Base-by-base conservation (phyloP, 805 yeast genomes). In the Ogataea nakhonphanomensis region DNA sequence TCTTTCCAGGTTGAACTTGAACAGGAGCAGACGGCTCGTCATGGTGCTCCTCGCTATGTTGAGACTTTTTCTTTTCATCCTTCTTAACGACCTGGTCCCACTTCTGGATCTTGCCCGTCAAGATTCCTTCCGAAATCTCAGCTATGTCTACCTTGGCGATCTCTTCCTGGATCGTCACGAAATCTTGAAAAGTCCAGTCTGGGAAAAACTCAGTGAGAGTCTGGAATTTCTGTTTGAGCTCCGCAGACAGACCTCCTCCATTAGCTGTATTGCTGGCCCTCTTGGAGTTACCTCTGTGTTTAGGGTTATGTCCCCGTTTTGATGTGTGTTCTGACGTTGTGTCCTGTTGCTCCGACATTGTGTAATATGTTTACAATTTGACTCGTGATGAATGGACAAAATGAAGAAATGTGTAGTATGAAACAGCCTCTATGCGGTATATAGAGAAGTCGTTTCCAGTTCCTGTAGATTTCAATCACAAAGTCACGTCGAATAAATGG, bases 31-130 rank as follows among this genome's bases (percentile, higher is more conserved):
- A 31, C 12, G 44, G 21, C n/a, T 47, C 46, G 12, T 51, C 52
- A 30, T 43, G 49, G 30, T 43, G 49, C 35, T 46, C 49, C 24
- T 40, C 51, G 23, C 37, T 40, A 38, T 39, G 46, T 58, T 49
- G 60, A 10, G 51, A 45, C 66, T 66, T 69, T 60, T 59, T 69
- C 68, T 63, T 77, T 66, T 73, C 70, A 43, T 75, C 76, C 62
- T 81, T 84, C 33, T 74, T 84, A 64, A 81, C 81, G 48, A 87
- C 95, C 54, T 90, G 93, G 59, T 88, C 97, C 96, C 98, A 91
- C 65, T 84, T 87, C 51, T 84, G 74, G 27, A 87, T 95, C 55
- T 84, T 84, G 50, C 96, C 95, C 46, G 88, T 85, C 42, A 95
- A 81, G 64, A 93, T 90, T 62, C 88, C 81, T 58, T 84, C 90